These are phyloP conservation scores for Serendipita sp. DNA, from an alignment of 1,284 basidiomycete species.

Conservation along the genomic window DNA sequence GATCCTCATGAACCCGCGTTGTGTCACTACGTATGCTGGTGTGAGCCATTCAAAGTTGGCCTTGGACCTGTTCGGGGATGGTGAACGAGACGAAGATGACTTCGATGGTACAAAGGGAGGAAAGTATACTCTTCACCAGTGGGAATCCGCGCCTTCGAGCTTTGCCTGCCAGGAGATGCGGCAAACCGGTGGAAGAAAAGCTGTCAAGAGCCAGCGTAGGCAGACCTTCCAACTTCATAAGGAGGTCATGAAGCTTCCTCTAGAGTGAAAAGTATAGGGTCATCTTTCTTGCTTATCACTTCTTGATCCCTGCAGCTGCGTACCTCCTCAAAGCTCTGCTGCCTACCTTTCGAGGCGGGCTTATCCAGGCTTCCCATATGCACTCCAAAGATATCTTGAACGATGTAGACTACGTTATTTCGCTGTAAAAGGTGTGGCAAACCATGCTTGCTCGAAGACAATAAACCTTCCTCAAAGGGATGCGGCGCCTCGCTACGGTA, in stretches of 20 bases:
- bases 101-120: conserved; percentile 27
- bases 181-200: conserved; percentile 78
- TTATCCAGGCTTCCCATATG: no score
- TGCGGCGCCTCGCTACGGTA: no score
- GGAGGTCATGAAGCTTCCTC: conserved; percentile 31
- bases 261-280: no score
- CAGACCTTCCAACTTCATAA: conserved; percentile 76
- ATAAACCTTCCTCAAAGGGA: no score
- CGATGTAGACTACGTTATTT: no score
- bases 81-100: conserved; percentile 41
- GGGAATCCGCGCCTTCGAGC: conserved; percentile 85
- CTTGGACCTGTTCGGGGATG: conserved; percentile 72
- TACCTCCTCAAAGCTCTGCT: no score
- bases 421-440: no score
- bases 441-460: no score
- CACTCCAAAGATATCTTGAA: no score
- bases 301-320: no score
- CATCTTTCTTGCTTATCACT: no score
- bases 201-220: conserved; percentile 78
- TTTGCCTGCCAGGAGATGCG: conserved; percentile 94
- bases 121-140: conserved; percentile 80
- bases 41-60: conserved; percentile 88
- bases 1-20: conserved; percentile 86
- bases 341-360: no score
- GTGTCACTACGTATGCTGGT: conserved; percentile 91